Conservation (phyloP, 1,139 yeast genomes). For the Yarrowia galli region DNA sequence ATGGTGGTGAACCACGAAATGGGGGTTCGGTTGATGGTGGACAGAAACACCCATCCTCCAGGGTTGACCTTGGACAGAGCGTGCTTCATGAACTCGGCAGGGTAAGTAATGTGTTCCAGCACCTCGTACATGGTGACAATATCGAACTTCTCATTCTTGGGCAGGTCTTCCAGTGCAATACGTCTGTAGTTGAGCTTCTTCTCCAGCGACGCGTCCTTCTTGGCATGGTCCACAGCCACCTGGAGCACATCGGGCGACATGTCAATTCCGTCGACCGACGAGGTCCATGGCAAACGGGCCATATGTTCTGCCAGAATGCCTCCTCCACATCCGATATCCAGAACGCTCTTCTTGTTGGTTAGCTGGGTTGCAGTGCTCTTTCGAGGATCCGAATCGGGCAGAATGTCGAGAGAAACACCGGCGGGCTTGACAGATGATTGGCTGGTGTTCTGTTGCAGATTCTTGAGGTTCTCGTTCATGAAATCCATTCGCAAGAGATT, state of each 20-base stretch:
- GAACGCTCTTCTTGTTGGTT: conserved; percentile 56
- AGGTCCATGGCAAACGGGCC: conserved; percentile 68
- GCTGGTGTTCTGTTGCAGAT: conserved; percentile 54
- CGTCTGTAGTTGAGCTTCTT: conserved; percentile 65
- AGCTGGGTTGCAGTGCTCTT: conserved; percentile 56
- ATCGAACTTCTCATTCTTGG: conserved; percentile 62
- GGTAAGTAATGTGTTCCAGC: conserved; percentile 91
- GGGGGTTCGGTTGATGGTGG: conserved; percentile 89
- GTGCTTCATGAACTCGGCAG: conserved; percentile 70
- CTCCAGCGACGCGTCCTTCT: conserved; percentile 66
- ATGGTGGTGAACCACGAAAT: conserved; percentile 95
- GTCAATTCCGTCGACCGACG: conserved; percentile 73
- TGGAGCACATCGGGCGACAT: conserved; percentile 79
- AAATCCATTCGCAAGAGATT: conserved; percentile 88
- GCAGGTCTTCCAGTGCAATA: conserved; percentile 62
- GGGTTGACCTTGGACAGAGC: conserved; percentile 74
- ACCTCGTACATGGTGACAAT: conserved; percentile 91
- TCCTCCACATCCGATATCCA: conserved; percentile 98
- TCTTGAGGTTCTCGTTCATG: conserved; percentile 65
- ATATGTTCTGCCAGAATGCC: conserved; percentile 88
- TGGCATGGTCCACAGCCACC: conserved; percentile 76
- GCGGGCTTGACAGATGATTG: conserved; percentile 60
- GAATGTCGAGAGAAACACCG: conserved; percentile 71
- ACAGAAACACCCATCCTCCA: conserved; percentile 85
- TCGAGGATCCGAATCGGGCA: conserved; percentile 62